phyloP scores from a whole-genome alignment of 768 basidiomycete genomes.

The Mycena galericulata region DNA sequence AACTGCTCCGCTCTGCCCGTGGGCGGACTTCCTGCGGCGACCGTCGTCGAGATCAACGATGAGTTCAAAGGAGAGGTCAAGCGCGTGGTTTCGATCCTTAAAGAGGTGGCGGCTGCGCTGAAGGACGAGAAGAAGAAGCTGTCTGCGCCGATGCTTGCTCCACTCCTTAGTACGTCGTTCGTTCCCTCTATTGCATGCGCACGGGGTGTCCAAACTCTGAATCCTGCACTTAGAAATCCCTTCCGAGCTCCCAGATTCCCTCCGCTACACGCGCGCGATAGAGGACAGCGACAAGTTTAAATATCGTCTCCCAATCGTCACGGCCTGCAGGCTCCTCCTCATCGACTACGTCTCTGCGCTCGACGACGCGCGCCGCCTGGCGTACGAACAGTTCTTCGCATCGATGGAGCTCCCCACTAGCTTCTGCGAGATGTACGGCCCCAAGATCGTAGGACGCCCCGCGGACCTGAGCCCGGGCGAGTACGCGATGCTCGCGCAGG shows the following conservation, averaged over 20 bases:
- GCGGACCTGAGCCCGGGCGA: slow-evolving; percentile 29
- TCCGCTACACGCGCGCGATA: slow-evolving; percentile 17
- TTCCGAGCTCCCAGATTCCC: slow-evolving; percentile 11
- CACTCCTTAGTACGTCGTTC: slow-evolving; percentile 22
- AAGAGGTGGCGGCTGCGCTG: slow-evolving; percentile 19
- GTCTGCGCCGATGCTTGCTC: slow-evolving; percentile 23
- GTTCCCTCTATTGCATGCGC: background rate
- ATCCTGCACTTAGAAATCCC: slow-evolving; percentile 24
- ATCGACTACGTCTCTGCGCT: slow-evolving; percentile 23
- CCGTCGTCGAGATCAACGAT: slow-evolving; percentile 26
- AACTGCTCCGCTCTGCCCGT: slow-evolving; percentile 25
- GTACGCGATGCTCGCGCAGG: slow-evolving; percentile 22
- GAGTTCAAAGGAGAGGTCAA: slow-evolving; percentile 22
- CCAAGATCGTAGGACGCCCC: slow-evolving; percentile 27
- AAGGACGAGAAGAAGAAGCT: slow-evolving; percentile 24
- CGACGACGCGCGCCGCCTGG: slow-evolving; percentile 7
- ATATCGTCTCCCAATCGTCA: slow-evolving; percentile 26
- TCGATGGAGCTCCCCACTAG: slow-evolving; percentile 15
- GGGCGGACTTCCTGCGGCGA: slow-evolving; percentile 10
- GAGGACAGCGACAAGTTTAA: slow-evolving; percentile 25
- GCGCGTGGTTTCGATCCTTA: slow-evolving; percentile 21
- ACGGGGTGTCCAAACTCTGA: too few species aligned
- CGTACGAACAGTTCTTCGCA: slow-evolving; percentile 19
- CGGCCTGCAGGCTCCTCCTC: slow-evolving; percentile 25
- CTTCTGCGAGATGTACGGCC: slow-evolving; percentile 27